Base-by-base conservation (phyloP, 1,139 yeast species). In the Geotrichum klebahnii region DNA sequence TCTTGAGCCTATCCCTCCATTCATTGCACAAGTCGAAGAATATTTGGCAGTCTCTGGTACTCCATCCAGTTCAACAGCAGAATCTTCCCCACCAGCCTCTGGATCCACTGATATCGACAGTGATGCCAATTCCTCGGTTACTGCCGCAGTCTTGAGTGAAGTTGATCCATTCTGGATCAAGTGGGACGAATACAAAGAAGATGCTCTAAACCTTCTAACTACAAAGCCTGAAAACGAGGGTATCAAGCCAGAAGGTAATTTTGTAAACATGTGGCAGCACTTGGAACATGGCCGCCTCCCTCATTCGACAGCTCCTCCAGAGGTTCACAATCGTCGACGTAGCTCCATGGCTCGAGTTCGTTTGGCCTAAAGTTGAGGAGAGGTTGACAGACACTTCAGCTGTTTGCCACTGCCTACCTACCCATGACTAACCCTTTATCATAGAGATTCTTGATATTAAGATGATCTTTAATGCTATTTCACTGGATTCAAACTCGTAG, bases 101-200 rank as follows among this genome's bases (percentile, higher is more conserved):
- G 14, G 5, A 5, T 14, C 12, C 34, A 12, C 8, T 31, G 12
- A 28, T 28, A 12, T 8, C 31, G 12, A 28, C 12, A 28, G 12
- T 28, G 36, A 33, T n/a, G 10, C 36, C 17, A 45, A 32, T 2
- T 9, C 37, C 16, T 19, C 29, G 3, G 22, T 28, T 17, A 39
- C 44, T 17, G 50, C 32, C 10, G 41, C 22, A 5, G 17, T n/a
- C 31, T 35, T 26, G 20, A 36, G 22, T 19, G 32, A 19, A 2
- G 44, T 12, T 14, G 47, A 44, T n/a, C 37, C 38, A 23, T 48
- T 48, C 24, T 48, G 52, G 52, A 20, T 17, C 16, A 44, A 48
- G 19, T 48, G 52, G 52, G 52, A 48, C 28, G 52, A 48, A 9
- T 44, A 35, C 24, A 48, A 48, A 29, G 52, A 48, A 38, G 48